These are phyloP conservation scores for Plenodomus biglobosus DNA, from an alignment of 2,329 filamentous ascomycete species.

Conservation along the genomic window DNA sequence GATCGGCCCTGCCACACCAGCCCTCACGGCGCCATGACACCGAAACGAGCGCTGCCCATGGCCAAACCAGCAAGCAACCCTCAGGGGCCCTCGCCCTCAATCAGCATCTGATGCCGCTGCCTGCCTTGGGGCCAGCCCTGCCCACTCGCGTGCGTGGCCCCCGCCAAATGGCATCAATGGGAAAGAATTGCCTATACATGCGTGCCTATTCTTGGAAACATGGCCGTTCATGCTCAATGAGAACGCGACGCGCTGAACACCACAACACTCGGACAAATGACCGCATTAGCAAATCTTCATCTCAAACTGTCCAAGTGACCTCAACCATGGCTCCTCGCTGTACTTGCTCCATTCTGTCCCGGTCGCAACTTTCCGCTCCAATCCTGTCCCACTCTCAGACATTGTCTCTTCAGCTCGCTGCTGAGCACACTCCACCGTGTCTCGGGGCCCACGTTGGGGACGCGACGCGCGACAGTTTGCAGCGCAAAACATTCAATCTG, in stretches of 20 bases:
- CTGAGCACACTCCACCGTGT: slow-evolving; percentile 14
- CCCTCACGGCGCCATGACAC: slow-evolving; percentile 30
- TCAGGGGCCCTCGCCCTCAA: slow-evolving; percentile 13
- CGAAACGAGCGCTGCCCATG: slow-evolving; percentile 14
- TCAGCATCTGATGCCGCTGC: slow-evolving; percentile 12
- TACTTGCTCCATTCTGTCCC: slow-evolving; percentile 18
- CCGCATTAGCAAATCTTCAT: slow-evolving; percentile 18
- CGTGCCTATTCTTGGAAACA: slow-evolving; percentile 28
- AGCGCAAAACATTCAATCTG: not conserved
- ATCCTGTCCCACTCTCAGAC: slow-evolving; percentile 18
- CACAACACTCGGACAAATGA: slow-evolving; percentile 18
- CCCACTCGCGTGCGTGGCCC: slow-evolving; percentile 11
- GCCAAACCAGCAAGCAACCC: slow-evolving; percentile 1
- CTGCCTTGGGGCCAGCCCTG: slow-evolving; percentile 17
- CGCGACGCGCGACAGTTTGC: slow-evolving; percentile 29
- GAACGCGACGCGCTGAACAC: slow-evolving; percentile 28
- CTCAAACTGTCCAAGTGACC: slow-evolving; percentile 4
- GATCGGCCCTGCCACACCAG: slow-evolving; percentile 26
- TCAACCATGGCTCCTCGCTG: slow-evolving; percentile 10
- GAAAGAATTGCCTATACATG: slow-evolving; percentile 8
- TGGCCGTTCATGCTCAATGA: slow-evolving; percentile 31
- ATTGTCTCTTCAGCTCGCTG: slow-evolving; percentile 21
- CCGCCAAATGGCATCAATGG: slow-evolving; percentile 14
- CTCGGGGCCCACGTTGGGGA: slow-evolving; percentile 23
- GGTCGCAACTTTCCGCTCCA: slow-evolving; percentile 8